A percentile compares a stretch with the other conserved stretches of the same genome.
phyloP scores from a whole-genome alignment of 371 early-diverging fungal genomes.

The Vairimorpha necatrix region DNA sequence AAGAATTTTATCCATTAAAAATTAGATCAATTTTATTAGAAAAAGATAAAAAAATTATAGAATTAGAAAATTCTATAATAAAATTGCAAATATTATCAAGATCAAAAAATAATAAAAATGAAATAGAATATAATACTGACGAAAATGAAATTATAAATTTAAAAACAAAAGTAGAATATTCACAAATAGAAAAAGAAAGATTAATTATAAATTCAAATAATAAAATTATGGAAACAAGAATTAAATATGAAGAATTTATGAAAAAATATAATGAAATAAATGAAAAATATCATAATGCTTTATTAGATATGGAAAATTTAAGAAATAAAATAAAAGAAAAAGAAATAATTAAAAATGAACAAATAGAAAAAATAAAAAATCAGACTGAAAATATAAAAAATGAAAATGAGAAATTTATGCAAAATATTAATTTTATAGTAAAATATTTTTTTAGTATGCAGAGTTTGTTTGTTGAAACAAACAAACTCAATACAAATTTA shows the following conservation, averaged over 20 bases:
- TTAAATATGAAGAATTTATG: slow-evolving; percentile 22
- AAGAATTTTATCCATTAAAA: not conserved
- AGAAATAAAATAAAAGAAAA: slow-evolving; percentile 15
- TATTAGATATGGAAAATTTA: slow-evolving; percentile 9
- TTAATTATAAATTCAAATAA: not conserved
- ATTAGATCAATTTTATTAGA: not conserved
- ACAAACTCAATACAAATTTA: not conserved
- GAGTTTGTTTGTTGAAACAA: not conserved
- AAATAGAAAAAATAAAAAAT: not conserved
- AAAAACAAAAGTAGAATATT: not conserved
- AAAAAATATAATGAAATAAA: slow-evolving; percentile 15
- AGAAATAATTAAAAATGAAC: not conserved
- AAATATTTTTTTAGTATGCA: not conserved
- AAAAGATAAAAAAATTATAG: not conserved
- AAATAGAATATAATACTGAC: not conserved
- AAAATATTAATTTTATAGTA: not conserved
- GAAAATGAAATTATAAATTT: not conserved
- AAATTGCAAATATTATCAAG: not conserved
- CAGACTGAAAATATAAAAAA: not conserved
- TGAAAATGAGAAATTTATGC: not conserved
- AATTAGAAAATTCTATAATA: not conserved
- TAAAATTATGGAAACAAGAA: slow-evolving; percentile 18
- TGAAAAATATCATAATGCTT: slow-evolving; percentile 17
- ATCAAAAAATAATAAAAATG: not conserved
- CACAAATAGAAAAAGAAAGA: not conserved